These are phyloP conservation scores for Phytophthora fragariaefolia DNA, from an alignment of 352 stramenopile genomes.

Conservation along the genomic window DNA sequence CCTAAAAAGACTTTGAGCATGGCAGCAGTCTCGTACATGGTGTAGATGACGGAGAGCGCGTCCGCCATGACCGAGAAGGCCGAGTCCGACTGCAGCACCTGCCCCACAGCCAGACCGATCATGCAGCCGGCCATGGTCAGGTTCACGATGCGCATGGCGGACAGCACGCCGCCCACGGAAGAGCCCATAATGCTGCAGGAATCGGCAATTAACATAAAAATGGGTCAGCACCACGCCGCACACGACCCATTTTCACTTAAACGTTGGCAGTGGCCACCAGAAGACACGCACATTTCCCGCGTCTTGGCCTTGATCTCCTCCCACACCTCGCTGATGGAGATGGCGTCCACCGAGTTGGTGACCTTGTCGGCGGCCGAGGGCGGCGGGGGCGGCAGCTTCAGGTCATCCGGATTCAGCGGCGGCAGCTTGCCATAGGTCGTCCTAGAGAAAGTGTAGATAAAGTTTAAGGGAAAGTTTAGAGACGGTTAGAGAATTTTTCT, in stretches of 20 bases:
- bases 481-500: constrained; percentile 35
- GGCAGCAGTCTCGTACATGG: constrained; percentile 55
- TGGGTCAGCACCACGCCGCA: neutral
- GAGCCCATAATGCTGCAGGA: constrained; percentile 73
- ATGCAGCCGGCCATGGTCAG: constrained; percentile 76
- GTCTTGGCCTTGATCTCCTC: constrained; percentile 84
- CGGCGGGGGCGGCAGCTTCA: constrained; percentile 80
- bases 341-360: constrained; percentile 64
- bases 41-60: constrained; percentile 84
- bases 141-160: constrained; percentile 82
- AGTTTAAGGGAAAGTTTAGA: neutral
- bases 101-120: constrained; percentile 70
- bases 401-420: constrained; percentile 85
- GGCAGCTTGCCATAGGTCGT: constrained; percentile 80
- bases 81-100: constrained; percentile 74
- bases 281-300: constrained; percentile 70
- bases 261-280: neutral
- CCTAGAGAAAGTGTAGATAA: constrained; percentile 28
- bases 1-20: neutral
- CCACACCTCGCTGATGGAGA: constrained; percentile 88
- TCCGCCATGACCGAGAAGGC: constrained; percentile 80
- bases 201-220: neutral
- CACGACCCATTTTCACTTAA: neutral
- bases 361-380: constrained; percentile 80
- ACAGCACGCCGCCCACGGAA: constrained; percentile 80